Conservation (phyloP, 768 basidiomycete species). For the Leccinum olivaceopallidum region DNA sequence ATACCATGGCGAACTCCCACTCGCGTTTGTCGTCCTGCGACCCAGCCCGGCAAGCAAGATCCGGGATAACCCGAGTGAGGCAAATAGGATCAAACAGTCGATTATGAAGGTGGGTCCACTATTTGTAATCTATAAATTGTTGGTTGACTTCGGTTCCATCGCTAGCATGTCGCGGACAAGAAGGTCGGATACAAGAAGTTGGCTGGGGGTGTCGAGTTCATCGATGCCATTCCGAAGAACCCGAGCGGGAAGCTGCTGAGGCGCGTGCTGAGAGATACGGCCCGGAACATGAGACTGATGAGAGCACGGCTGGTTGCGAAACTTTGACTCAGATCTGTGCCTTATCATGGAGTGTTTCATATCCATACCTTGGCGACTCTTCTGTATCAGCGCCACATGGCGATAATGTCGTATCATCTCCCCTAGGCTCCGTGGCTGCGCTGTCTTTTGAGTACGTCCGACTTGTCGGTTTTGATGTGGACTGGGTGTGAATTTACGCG, state of each 20-base stretch:
- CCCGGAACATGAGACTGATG: constrained; percentile 28
- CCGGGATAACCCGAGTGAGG: constrained; percentile 32
- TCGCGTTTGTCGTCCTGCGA: constrained; percentile 65
- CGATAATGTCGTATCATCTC: background rate
- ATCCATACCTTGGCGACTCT: background rate
- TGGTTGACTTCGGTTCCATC: background rate
- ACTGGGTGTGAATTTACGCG: background rate
- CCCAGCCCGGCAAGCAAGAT: constrained; percentile 39
- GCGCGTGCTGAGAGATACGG: constrained; percentile 53
- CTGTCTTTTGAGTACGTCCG: background rate
- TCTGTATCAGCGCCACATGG: constrained; percentile 9
- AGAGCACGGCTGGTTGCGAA: constrained; percentile 20
- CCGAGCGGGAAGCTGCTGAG: constrained; percentile 68
- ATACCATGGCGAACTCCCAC: constrained; percentile 72
- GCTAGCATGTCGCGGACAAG: constrained; percentile 56
- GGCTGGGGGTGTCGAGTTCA: constrained; percentile 61
- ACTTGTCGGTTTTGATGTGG: background rate
- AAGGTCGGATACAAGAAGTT: constrained; percentile 64
- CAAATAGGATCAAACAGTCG: constrained; percentile 35
- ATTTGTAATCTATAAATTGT: background rate
- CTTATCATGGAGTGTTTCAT: background rate
- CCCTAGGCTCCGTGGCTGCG: background rate
- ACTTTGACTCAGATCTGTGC: constrained; percentile 23
- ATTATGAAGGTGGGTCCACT: constrained; percentile 53
- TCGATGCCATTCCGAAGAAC: constrained; percentile 66